Percentiles rank a stretch among this genome's conserved stretches.
phyloP scores from a whole-genome alignment of 1,139 yeast genomes.

The Candida dubliniensis region DNA sequence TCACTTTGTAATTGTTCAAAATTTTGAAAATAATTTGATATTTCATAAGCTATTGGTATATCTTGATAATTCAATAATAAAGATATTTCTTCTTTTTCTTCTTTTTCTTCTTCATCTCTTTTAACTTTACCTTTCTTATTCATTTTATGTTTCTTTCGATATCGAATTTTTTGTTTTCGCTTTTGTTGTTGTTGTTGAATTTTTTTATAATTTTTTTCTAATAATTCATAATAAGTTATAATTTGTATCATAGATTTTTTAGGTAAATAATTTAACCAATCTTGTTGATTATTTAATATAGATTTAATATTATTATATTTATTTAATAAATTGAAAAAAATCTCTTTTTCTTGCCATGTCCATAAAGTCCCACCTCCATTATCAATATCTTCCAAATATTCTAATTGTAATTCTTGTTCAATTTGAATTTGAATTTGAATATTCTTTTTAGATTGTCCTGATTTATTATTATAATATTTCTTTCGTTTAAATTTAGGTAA shows the following conservation, averaged over 20 bases:
- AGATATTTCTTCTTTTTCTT: constrained; percentile 10
- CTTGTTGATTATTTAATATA: constrained; percentile 28
- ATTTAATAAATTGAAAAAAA: constrained; percentile 32
- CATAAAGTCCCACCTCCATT: constrained; percentile 19
- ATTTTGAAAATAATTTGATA: constrained; percentile 46
- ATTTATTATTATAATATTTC: neutral
- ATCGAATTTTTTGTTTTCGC: too few relatives aligned
- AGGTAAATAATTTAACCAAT: constrained; percentile 36
- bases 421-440: too few relatives aligned
- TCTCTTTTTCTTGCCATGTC: constrained; percentile 24
- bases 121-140: constrained; percentile 10
- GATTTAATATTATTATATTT: constrained; percentile 43
- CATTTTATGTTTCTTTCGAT: too few relatives aligned
- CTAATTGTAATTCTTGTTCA: too few relatives aligned
- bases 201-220: constrained; percentile 18
- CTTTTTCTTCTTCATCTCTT: constrained; percentile 18
- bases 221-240: constrained; percentile 42
- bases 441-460: too few relatives aligned
- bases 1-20: constrained; percentile 50
- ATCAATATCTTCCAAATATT: neutral
- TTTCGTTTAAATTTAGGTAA: neutral
- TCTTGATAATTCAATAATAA: constrained; percentile 34
- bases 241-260: constrained; percentile 48
- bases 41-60: constrained; percentile 55
- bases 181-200: constrained; percentile 12